These are phyloP conservation scores for Calonectria naviculata DNA, from an alignment of 2,329 filamentous ascomycete species.

Conservation along the genomic window DNA sequence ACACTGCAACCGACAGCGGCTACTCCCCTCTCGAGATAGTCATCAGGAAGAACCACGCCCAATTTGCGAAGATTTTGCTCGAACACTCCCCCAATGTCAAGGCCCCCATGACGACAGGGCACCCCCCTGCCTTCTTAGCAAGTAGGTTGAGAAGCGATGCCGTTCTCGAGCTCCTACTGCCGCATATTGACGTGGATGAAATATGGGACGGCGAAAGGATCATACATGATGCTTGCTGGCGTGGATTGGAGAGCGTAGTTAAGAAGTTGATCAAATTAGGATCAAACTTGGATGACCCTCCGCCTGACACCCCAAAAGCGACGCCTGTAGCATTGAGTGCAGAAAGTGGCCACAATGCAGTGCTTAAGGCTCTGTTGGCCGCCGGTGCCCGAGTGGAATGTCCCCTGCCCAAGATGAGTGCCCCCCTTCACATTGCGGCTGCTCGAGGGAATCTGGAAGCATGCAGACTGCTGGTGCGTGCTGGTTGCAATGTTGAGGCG, in stretches of 20 bases:
- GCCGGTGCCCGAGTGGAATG: slow-evolving; percentile 27
- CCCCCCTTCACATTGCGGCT: slow-evolving; percentile 26
- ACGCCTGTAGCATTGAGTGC: slow-evolving; percentile 29
- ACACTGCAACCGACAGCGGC: slow-evolving; percentile 20
- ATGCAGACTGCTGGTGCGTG: slow-evolving; percentile 21
- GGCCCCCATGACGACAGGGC: slow-evolving; percentile 17
- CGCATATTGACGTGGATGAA: slow-evolving; percentile 25
- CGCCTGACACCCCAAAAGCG: slow-evolving; percentile 21
- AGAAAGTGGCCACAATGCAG: slow-evolving; percentile 11
- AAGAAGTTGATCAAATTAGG: slow-evolving; percentile 27
- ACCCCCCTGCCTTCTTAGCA: slow-evolving; percentile 26
- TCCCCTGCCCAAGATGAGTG: slow-evolving; percentile 8
- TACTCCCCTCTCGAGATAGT: slow-evolving; percentile 25
- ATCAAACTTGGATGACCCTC: slow-evolving; percentile 27
- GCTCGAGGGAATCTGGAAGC: slow-evolving; percentile 15
- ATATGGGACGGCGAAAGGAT: slow-evolving; percentile 21
- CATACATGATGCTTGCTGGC: slow-evolving; percentile 28
- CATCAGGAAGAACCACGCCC: slow-evolving; percentile 19
- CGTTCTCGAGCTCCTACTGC: slow-evolving; percentile 24
- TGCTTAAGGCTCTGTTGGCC: slow-evolving; percentile 21
- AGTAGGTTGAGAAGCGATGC: slow-evolving; percentile 15
- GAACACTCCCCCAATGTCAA: slow-evolving; percentile 21
- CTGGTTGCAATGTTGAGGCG: slow-evolving; percentile 26
- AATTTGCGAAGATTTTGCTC: slow-evolving; percentile 25
- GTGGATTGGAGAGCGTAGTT: slow-evolving; percentile 23